Percentiles rank a stretch among this genome's conserved stretches.
These are phyloP conservation scores for Fomitopsis serialis DNA, from an alignment of 768 basidiomycete genomes.

Conservation along the genomic window DNA sequence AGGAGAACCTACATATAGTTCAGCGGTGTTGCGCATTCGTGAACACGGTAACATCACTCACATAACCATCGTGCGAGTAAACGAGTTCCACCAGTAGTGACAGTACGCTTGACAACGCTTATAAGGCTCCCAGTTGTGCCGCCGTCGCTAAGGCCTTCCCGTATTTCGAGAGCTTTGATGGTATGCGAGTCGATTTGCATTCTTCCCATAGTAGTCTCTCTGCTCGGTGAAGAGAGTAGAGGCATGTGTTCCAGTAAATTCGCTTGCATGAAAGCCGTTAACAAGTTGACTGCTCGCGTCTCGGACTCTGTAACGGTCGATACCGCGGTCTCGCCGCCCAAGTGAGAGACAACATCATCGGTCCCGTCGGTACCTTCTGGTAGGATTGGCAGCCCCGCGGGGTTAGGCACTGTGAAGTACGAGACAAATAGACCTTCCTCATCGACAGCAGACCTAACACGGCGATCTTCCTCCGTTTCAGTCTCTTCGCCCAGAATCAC, in stretches of 20 bases:
- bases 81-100: slow-evolving; percentile 73
- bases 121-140: slow-evolving; percentile 69
- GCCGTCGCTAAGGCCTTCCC: slow-evolving; percentile 69
- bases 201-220: slow-evolving; percentile 47
- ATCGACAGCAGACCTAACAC: slow-evolving; percentile 41
- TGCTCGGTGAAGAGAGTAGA: slow-evolving; percentile 46
- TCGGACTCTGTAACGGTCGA: slow-evolving; percentile 34
- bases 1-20: slow-evolving; percentile 57
- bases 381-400: neutral
- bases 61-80: slow-evolving; percentile 74
- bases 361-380: slow-evolving; percentile 4
- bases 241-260: slow-evolving; percentile 82
- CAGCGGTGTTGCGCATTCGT: slow-evolving; percentile 1
- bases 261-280: slow-evolving; percentile 58
- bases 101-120: slow-evolving; percentile 69
- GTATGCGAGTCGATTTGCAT: slow-evolving; percentile 92
- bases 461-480: slow-evolving; percentile 32
- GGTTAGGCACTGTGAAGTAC: slow-evolving; percentile 27
- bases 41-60: slow-evolving; percentile 30
- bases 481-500: slow-evolving; percentile 58
- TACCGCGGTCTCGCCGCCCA: neutral
- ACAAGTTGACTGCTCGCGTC: slow-evolving; percentile 49
- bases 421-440: slow-evolving; percentile 57
- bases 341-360: slow-evolving; percentile 18
- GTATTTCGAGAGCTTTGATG: slow-evolving; percentile 82